phyloP scores from a whole-genome alignment of 2,329 filamentous ascomycete species.

The Myriosclerotinia scirpicola region DNA sequence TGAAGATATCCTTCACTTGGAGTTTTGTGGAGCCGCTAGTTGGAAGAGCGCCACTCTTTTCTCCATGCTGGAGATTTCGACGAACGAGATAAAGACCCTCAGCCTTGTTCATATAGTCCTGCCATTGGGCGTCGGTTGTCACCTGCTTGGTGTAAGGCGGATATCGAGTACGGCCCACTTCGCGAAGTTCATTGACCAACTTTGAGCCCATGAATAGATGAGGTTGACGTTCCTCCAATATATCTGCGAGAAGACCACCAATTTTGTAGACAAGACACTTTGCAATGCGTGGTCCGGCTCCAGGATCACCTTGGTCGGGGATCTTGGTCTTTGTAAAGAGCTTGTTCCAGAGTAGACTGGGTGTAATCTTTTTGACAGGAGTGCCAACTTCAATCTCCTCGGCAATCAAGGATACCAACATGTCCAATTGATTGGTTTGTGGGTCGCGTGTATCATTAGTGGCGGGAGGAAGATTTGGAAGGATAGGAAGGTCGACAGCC shows the following conservation, averaged over 20 bases:
- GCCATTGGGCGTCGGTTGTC: conserved; percentile 4
- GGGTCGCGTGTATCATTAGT: background rate
- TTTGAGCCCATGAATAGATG: background rate
- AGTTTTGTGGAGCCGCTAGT: background rate
- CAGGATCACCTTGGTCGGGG: conserved; percentile 1
- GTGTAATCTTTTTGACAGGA: conserved; percentile 12
- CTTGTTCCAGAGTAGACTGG: background rate
- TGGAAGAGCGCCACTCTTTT: background rate
- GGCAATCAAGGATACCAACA: background rate
- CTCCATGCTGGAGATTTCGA: conserved; percentile 11
- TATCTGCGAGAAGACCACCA: conserved; percentile 2
- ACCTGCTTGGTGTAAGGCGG: conserved; percentile 15
- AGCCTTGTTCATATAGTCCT: conserved; percentile 2
- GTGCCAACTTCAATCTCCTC: conserved; percentile 2
- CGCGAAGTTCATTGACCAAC: conserved; percentile 2
- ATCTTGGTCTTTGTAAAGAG: conserved; percentile 5
- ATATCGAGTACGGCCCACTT: background rate
- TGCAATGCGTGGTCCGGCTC: conserved; percentile 16
- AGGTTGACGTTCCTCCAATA: conserved; percentile 9
- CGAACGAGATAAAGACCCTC: conserved; percentile 15
- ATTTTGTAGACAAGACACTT: conserved; percentile 20
- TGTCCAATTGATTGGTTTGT: conserved; percentile 7
- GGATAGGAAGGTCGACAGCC: background rate
- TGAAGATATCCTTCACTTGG: conserved; percentile 8
- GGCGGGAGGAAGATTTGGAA: background rate